phyloP scores from a whole-genome alignment of 345 rosid species.

The Citropsis articulata region DNA sequence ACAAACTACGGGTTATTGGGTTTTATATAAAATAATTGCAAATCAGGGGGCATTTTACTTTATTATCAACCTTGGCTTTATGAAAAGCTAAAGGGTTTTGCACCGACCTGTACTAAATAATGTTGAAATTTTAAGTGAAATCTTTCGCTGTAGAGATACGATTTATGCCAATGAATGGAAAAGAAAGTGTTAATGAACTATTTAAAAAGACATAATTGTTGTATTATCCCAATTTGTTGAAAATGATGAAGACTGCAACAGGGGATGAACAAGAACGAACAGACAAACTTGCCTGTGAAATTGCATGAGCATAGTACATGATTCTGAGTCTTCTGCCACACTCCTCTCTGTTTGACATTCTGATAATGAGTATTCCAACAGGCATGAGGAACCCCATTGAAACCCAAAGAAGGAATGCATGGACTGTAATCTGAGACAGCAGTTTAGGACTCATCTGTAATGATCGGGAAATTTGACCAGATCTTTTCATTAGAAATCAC shows the following conservation, averaged over 20 bases:
- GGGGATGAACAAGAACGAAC: neutral
- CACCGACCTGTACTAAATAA: neutral
- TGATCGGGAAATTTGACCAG: neutral
- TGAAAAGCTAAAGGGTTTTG: slow-evolving; percentile 14
- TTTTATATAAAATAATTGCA: slow-evolving; percentile 5
- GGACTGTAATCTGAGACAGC: slow-evolving; percentile 52
- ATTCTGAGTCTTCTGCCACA: slow-evolving; percentile 48
- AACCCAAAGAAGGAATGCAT: slow-evolving; percentile 82
- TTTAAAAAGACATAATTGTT: neutral
- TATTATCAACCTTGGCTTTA: slow-evolving; percentile 19
- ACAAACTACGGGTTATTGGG: slow-evolving; percentile 16
- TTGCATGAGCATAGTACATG: slow-evolving; percentile 60
- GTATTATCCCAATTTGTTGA: neutral
- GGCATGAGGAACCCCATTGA: slow-evolving; percentile 90
- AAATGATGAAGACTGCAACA: slow-evolving; percentile 4
- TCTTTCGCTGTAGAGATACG: slow-evolving; percentile 13
- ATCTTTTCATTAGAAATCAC: neutral
- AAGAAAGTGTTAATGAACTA: slow-evolving; percentile 2
- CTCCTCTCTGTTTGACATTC: slow-evolving; percentile 62
- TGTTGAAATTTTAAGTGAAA: slow-evolving; percentile 8
- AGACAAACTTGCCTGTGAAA: slow-evolving; percentile 60
- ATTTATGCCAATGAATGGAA: slow-evolving; percentile 7
- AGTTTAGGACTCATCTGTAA: slow-evolving; percentile 52
- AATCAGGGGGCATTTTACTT: neutral
- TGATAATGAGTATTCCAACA: slow-evolving; percentile 61